phyloP scores from a whole-genome alignment of 441 rosid species.

The Gossypium trilobum region DNA sequence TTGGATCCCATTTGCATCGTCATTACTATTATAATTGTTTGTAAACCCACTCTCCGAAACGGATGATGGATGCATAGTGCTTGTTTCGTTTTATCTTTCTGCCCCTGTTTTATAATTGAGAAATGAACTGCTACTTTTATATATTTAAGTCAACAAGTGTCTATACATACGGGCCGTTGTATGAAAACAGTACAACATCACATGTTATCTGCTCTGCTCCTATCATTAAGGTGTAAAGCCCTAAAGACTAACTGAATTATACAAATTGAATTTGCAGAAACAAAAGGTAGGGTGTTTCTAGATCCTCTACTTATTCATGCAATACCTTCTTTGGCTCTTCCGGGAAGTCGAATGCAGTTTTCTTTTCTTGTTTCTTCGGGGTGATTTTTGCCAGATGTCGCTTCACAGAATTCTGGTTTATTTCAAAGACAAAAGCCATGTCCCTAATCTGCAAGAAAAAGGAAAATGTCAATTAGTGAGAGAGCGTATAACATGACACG shows the following conservation, averaged over 20 bases:
- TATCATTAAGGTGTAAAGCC: neutral
- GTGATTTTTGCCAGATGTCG: conserved; percentile 25
- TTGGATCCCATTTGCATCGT: neutral
- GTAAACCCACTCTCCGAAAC: neutral
- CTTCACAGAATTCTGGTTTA: conserved; percentile 40
- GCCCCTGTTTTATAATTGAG: neutral
- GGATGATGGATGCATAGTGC: neutral
- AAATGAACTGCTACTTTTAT: neutral
- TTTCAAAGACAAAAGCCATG: conserved; percentile 50
- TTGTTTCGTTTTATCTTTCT: neutral
- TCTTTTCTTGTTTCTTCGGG: conserved; percentile 23
- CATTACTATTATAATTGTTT: neutral
- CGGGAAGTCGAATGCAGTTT: conserved; percentile 32
- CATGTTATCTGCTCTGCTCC: conserved; percentile 7
- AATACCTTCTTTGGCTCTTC: conserved; percentile 27
- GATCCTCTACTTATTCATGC: conserved; percentile 14
- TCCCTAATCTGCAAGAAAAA: conserved; percentile 52
- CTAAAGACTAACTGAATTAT: neutral
- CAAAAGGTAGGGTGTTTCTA: conserved; percentile 12
- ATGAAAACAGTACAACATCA: neutral
- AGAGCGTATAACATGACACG: neutral
- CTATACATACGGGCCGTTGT: neutral
- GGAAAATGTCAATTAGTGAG: conserved; percentile 1
- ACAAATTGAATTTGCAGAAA: conserved; percentile 11
- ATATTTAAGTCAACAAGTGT: neutral